Evolutionary conservation across 768 basidiomycete species (phyloP), one percentile per base, ranked within the genome.

Genomic region (Cytidiella melzeri): DNA sequence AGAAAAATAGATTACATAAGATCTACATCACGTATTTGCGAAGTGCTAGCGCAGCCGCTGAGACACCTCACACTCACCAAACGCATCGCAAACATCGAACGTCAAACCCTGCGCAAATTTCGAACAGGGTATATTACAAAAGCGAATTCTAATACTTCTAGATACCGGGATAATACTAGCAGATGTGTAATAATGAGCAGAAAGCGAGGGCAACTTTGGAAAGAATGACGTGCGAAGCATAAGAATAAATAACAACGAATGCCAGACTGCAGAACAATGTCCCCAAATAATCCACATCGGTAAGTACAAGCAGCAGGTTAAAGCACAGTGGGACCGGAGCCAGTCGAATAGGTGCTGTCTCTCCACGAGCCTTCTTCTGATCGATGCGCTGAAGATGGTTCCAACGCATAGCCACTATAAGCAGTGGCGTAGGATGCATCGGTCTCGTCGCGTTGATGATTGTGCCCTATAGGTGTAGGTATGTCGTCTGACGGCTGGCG

Each of bases 401-500:
- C 27, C 27, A 15, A 9, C 21, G 41, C 48, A 18, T 42, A 38
- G 13, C 45, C 49, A 27, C 54, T 52, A 30, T 56, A 60, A n/a
- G 50, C 58, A 30, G 51, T 55, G 28, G 34, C 47, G 41, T 43
- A 52, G 23, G 51, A 18, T 7, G 23, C 34, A 39, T 37, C 43
- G 28, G 38, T 53, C 41, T 23, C 46, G 18, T 20, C 39, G 23
- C 40, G 52, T 4, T 38, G 18, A 23, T 42, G 28, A n/a, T n/a
- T n/a, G 26, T 55, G 38, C 15, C 36, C 23, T 11, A 44, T 23
- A 10, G 48, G 52, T 21, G 51, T 40, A 4, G 30, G 28, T 2
- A 41, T 4, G 20, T 58, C 55, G 11, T 56, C 53, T 7, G 64
- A 43, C 5, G 64, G 60, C 9, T 51, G 53, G 13, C 70, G 66